Conservation (phyloP, 305 asterid genomes). For the Fraxinus greggii region DNA sequence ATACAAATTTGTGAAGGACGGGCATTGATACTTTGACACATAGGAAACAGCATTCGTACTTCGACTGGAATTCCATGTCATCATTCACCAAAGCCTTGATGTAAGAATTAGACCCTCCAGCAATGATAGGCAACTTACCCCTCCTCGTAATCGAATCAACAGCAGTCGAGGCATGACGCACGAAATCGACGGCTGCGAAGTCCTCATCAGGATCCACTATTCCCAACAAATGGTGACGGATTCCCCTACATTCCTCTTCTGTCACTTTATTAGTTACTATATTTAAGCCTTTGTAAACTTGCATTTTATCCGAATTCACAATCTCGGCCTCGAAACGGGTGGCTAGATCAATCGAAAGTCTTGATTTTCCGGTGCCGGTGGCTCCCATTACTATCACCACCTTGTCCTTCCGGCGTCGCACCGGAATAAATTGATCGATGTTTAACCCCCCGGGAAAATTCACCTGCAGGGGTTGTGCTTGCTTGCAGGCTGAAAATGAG, state of each 20-base stretch:
- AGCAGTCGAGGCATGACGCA: constrained; percentile 40
- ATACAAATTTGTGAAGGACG: constrained; percentile 46
- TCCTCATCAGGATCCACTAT: constrained; percentile 42
- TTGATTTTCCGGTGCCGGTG: constrained; percentile 81
- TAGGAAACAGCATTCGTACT: constrained; percentile 57
- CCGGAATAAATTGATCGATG: constrained; percentile 46
- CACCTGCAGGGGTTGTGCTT: constrained; percentile 38
- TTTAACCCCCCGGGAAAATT: constrained; percentile 51
- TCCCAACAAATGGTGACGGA: constrained; percentile 67
- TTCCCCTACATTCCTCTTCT: constrained; percentile 49
- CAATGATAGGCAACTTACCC: constrained; percentile 60
- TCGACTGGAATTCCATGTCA: constrained; percentile 39
- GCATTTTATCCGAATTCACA: constrained; percentile 75
- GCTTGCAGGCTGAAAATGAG: constrained; percentile 54
- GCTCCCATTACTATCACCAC: constrained; percentile 75
- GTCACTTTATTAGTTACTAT: constrained; percentile 59
- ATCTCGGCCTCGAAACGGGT: constrained; percentile 56
- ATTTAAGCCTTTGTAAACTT: constrained; percentile 55
- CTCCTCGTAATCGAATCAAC: constrained; percentile 38
- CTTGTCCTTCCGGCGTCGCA: constrained; percentile 55
- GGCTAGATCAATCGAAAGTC: constrained; percentile 70
- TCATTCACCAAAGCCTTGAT: constrained; percentile 57
- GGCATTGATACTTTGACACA: constrained; percentile 59
- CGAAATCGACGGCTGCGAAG: constrained; percentile 56
- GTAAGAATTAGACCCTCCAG: constrained; percentile 78